These are phyloP conservation scores for Pelargonium nanum DNA, from an alignment of 345 rosid species.

Conservation along the genomic window DNA sequence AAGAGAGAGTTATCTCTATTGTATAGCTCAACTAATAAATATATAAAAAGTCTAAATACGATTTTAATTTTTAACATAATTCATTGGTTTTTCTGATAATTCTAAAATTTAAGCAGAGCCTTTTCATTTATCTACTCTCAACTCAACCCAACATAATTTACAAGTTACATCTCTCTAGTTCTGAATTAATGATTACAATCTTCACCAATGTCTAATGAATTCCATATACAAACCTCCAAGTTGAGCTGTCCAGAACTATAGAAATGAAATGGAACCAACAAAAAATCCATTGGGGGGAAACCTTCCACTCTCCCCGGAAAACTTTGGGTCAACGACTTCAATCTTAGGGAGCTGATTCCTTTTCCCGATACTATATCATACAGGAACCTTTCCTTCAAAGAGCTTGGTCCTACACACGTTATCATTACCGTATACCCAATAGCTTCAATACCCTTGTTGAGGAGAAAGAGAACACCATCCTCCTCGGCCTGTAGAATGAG, in stretches of 20 bases:
- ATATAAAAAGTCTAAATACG: too few relatives aligned
- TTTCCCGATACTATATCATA: constrained; percentile 18
- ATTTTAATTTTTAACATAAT: too few relatives aligned
- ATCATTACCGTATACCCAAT: constrained; percentile 22
- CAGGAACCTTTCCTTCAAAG: constrained; percentile 15
- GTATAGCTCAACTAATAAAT: too few relatives aligned
- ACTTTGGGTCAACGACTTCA: constrained; percentile 25
- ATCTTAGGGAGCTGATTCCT: constrained; percentile 22
- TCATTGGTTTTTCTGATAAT: too few relatives aligned
- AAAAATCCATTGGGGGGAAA: constrained; percentile 16
- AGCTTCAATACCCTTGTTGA: constrained; percentile 16
- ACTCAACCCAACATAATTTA: neutral
- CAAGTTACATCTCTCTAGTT: neutral
- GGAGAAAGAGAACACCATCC: constrained; percentile 34
- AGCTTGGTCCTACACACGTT: constrained; percentile 26
- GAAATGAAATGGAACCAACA: constrained; percentile 23
- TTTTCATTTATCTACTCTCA: too few relatives aligned
- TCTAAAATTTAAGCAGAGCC: too few relatives aligned
- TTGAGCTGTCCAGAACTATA: constrained; percentile 22
- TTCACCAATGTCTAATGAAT: constrained; percentile 17
- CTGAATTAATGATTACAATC: constrained; percentile 6
- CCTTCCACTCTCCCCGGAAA: constrained; percentile 18
- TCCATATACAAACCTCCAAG: constrained; percentile 37
- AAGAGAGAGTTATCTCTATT: too few relatives aligned
- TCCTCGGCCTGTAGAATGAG: constrained; percentile 41